These are phyloP conservation scores for Kodamaea lidongshanica DNA, from an alignment of 805 yeast species.

Conservation along the genomic window DNA sequence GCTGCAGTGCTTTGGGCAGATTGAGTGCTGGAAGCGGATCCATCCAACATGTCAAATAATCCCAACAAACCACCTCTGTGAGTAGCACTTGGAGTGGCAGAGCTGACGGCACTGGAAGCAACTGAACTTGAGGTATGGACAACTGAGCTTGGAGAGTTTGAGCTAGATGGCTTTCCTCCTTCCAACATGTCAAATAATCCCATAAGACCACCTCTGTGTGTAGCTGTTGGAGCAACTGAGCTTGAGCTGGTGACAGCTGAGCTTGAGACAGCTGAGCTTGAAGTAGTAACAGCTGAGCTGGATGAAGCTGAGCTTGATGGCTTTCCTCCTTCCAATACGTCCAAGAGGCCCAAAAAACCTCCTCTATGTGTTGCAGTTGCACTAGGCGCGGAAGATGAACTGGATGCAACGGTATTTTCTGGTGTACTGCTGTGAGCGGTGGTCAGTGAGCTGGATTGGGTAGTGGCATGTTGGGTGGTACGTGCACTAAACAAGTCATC, in stretches of 20 bases:
- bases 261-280: slow-evolving; percentile 8
- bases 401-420: too few relatives aligned
- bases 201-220: too few relatives aligned
- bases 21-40: too few relatives aligned
- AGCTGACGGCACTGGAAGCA: neutral
- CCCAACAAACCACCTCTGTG: too few relatives aligned
- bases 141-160: slow-evolving; percentile 7
- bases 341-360: too few relatives aligned
- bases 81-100: slow-evolving; percentile 3
- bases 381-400: too few relatives aligned
- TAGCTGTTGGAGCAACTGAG: slow-evolving; percentile 6
- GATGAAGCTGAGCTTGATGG: slow-evolving; percentile 8
- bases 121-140: neutral
- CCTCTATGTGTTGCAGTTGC: too few relatives aligned
- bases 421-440: neutral
- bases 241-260: slow-evolving; percentile 5
- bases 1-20: slow-evolving; percentile 1
- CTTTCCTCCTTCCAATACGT: too few relatives aligned
- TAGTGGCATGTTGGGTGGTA: too few relatives aligned
- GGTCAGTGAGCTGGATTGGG: neutral
- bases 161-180: slow-evolving; percentile 3
- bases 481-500: too few relatives aligned
- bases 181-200: too few relatives aligned
- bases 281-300: slow-evolving; percentile 7
- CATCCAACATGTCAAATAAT: too few relatives aligned